Conservation (phyloP, 805 yeast genomes). For the Metschnikowia vanudenii region DNA sequence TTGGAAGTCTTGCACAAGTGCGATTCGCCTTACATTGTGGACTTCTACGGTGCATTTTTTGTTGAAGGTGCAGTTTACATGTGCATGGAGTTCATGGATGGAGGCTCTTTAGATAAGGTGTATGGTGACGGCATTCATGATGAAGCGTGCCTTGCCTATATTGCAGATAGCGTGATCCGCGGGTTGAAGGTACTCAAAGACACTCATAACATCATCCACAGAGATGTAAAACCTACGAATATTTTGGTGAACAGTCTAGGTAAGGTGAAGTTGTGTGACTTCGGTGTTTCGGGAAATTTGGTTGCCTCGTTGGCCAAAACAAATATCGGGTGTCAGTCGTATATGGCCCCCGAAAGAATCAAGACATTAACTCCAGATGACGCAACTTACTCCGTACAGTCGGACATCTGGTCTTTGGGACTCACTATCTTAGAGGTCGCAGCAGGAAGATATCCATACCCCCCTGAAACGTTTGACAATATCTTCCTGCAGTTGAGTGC, state of each 20-base stretch:
- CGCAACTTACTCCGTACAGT: slow-evolving; percentile 83
- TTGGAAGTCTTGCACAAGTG: slow-evolving; percentile 91
- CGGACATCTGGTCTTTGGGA: slow-evolving; percentile 95
- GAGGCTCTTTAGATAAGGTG: slow-evolving; percentile 86
- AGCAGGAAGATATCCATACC: slow-evolving; percentile 91
- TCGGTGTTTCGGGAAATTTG: slow-evolving; percentile 92
- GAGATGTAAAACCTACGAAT: slow-evolving; percentile 97
- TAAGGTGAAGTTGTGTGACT: slow-evolving; percentile 89
- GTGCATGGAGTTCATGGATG: slow-evolving; percentile 98
- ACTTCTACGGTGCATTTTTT: slow-evolving; percentile 95
- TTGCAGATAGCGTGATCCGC: slow-evolving; percentile 72
- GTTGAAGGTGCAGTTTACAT: slow-evolving; percentile 97
- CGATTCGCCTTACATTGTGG: slow-evolving; percentile 86
- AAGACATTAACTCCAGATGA: slow-evolving; percentile 71
- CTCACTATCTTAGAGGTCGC: slow-evolving; percentile 84
- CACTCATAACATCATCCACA: slow-evolving; percentile 85
- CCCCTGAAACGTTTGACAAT: slow-evolving; percentile 87
- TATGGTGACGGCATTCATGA: slow-evolving; percentile 61
- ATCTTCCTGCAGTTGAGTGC: slow-evolving; percentile 93
- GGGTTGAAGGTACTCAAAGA: slow-evolving; percentile 88
- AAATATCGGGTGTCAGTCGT: slow-evolving; percentile 95
- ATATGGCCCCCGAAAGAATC: slow-evolving; percentile 98
- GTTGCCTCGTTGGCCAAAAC: slow-evolving; percentile 95
- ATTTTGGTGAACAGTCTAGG: slow-evolving; percentile 80
- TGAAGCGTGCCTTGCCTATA: slow-evolving; percentile 76